A percentile compares a stretch with the other conserved stretches of the same genome.
These are phyloP conservation scores for Tetratostichococcus sp. DNA, from an alignment of 139 green algal species.

Conservation along the genomic window DNA sequence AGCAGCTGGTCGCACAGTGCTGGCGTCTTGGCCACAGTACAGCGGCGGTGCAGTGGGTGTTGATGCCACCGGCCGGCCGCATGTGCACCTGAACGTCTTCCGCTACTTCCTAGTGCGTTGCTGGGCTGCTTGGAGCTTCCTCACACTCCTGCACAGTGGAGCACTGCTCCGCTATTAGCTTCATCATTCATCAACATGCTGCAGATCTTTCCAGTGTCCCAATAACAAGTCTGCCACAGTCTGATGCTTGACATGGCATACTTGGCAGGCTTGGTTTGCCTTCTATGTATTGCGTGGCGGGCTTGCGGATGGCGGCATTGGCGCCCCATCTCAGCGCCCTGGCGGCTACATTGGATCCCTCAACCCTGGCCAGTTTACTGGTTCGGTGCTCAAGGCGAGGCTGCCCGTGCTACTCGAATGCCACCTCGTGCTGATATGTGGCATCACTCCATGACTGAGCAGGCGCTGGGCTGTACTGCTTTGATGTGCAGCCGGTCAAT, in stretches of 20 bases:
- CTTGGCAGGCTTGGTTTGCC: conserved; percentile 48
- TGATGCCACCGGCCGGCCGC: conserved; percentile 3
- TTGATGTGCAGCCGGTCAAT: too few species aligned
- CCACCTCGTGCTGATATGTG: too few species aligned
- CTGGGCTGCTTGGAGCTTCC: too few species aligned
- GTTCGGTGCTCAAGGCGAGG: conserved; percentile 24
- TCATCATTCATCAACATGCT: too few species aligned
- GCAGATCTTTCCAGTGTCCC: too few species aligned
- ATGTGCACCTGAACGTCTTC: conserved; percentile 61
- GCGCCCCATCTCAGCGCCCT: background rate
- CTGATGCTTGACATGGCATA: too few species aligned
- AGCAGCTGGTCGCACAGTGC: conserved; percentile 31
- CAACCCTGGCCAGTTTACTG: background rate
- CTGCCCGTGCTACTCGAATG: too few species aligned
- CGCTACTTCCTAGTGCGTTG: conserved; percentile 64
- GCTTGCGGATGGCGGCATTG: background rate
- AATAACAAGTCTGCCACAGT: too few species aligned
- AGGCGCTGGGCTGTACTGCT: too few species aligned
- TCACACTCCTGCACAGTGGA: too few species aligned
- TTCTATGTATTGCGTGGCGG: conserved; percentile 73
- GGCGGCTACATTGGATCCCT: conserved; percentile 1
- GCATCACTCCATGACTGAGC: too few species aligned
- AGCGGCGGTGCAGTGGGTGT: conserved; percentile 15
- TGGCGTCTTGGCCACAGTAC: conserved; percentile 77
- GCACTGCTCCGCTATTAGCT: too few species aligned